Conservation (phyloP, 164 flowering plant genomes). For the Berberis thunbergii region DNA sequence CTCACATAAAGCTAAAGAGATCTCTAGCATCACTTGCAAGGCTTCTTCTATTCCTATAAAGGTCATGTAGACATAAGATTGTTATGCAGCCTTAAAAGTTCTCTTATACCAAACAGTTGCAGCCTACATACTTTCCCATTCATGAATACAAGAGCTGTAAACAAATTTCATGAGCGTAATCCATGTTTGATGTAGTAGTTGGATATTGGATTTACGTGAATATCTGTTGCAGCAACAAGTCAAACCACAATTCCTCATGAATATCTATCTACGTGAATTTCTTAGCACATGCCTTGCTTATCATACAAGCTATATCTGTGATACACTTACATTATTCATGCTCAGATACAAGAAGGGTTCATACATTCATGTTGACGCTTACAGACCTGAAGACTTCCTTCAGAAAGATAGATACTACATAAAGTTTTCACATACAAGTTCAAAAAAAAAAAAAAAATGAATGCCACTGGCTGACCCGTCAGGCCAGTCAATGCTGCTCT, state of each 20-base stretch:
- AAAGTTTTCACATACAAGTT: slow-evolving; percentile 4
- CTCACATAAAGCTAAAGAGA: too few relatives aligned
- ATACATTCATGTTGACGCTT: neutral
- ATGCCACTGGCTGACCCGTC: neutral
- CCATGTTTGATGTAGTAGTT: slow-evolving; percentile 6
- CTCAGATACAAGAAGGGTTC: too few relatives aligned
- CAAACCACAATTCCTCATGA: neutral
- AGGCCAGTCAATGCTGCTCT: neutral
- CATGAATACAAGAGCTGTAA: too few relatives aligned
- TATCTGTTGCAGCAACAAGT: neutral
- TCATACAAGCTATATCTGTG: slow-evolving; percentile 3
- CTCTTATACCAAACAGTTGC: too few relatives aligned
- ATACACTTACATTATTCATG: too few relatives aligned
- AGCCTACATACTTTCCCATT: too few relatives aligned
- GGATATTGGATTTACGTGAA: neutral
- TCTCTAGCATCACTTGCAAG: too few relatives aligned
- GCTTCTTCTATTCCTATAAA: too few relatives aligned
- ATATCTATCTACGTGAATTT: slow-evolving; percentile 2
- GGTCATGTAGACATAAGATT: too few relatives aligned
- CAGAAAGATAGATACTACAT: neutral
- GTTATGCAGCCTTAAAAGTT: too few relatives aligned
- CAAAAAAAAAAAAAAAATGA: neutral
- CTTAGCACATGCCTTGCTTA: neutral
- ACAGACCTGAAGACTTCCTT: neutral
- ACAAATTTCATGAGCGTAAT: neutral